These are phyloP conservation scores for Physaria fendleri DNA, from an alignment of 345 rosid species.

Conservation along the genomic window DNA sequence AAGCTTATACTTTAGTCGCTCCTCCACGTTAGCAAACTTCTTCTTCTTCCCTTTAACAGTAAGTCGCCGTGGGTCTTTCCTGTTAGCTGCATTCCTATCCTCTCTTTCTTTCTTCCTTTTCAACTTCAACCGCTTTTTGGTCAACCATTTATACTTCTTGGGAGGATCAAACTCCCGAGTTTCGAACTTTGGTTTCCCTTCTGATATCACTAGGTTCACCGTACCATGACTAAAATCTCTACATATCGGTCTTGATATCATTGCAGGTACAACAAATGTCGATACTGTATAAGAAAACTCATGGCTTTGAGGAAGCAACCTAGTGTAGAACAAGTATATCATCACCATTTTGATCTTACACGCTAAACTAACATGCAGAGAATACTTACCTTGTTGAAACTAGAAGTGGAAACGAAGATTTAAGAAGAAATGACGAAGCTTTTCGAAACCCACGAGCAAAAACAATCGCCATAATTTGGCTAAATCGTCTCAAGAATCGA, in stretches of 20 bases:
- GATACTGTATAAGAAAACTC: slow-evolving; percentile 10
- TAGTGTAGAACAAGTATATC: not conserved
- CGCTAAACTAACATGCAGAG: too few species aligned
- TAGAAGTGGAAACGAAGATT: slow-evolving; percentile 12
- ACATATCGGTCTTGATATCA: slow-evolving; percentile 28
- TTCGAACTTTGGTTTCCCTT: slow-evolving; percentile 92
- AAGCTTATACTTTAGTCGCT: slow-evolving; percentile 68
- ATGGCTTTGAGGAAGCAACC: slow-evolving; percentile 17
- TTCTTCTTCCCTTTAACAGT: slow-evolving; percentile 57
- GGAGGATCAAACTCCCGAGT: slow-evolving; percentile 69
- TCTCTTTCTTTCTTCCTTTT: slow-evolving; percentile 71
- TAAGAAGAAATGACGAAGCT: slow-evolving; percentile 32
- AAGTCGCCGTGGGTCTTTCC: slow-evolving; percentile 68
- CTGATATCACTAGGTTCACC: slow-evolving; percentile 66
- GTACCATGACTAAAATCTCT: slow-evolving; percentile 58
- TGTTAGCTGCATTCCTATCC: slow-evolving; percentile 76
- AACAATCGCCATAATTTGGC: slow-evolving; percentile 22
- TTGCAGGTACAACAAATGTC: slow-evolving; percentile 1
- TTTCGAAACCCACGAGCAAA: slow-evolving; percentile 25
- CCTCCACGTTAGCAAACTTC: slow-evolving; percentile 70
- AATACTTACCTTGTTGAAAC: too few species aligned
- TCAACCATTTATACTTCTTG: slow-evolving; percentile 73
- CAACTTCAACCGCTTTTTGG: slow-evolving; percentile 67
- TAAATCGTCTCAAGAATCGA: not conserved
- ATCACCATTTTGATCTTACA: not conserved